Evolutionary conservation across 2,329 filamentous ascomycete species (phyloP).

Genomic region (Aureobasidium uvarum): DNA sequence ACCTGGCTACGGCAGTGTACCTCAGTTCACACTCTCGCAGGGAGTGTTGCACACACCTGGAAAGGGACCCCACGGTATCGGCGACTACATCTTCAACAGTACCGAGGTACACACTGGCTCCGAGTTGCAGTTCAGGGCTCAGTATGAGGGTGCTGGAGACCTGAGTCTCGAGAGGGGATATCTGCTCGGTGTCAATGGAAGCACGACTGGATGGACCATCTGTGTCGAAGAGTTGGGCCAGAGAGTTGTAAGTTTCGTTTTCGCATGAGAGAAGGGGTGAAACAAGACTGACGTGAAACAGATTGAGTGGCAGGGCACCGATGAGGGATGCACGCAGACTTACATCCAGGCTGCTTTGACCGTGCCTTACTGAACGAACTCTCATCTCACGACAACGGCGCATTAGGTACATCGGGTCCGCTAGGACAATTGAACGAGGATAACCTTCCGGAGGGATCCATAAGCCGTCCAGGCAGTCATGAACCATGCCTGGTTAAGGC

Average conservation of each 20-base stretch:
- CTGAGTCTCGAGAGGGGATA: slow-evolving; percentile 41
- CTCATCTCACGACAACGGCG: neutral
- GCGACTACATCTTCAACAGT: slow-evolving; percentile 38
- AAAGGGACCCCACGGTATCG: slow-evolving; percentile 35
- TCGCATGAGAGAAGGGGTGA: neutral
- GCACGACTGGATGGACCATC: slow-evolving; percentile 42
- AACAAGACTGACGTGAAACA: slow-evolving; percentile 26
- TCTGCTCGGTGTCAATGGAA: slow-evolving; percentile 40
- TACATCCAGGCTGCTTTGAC: slow-evolving; percentile 43
- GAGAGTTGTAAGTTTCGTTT: slow-evolving; percentile 37
- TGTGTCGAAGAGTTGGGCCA: slow-evolving; percentile 38
- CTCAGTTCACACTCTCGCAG: slow-evolving; percentile 41
- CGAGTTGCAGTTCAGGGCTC: slow-evolving; percentile 39
- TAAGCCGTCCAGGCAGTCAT: neutral
- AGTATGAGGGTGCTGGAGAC: slow-evolving; percentile 27
- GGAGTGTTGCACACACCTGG: slow-evolving; percentile 39
- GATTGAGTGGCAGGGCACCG: slow-evolving; percentile 42
- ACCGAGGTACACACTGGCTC: slow-evolving; percentile 34
- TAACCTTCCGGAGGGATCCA: neutral
- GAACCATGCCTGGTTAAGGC: neutral
- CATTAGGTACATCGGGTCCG: neutral
- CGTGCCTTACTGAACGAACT: slow-evolving; percentile 40
- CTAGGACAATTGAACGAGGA: neutral
- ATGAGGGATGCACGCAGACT: slow-evolving; percentile 38
- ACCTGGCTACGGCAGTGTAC: slow-evolving; percentile 42